A percentile compares a stretch with the other conserved stretches of the same genome.
These are phyloP conservation scores for Cucumis melo DNA, from an alignment of 306 rosid genomes.

Conservation along the genomic window DNA sequence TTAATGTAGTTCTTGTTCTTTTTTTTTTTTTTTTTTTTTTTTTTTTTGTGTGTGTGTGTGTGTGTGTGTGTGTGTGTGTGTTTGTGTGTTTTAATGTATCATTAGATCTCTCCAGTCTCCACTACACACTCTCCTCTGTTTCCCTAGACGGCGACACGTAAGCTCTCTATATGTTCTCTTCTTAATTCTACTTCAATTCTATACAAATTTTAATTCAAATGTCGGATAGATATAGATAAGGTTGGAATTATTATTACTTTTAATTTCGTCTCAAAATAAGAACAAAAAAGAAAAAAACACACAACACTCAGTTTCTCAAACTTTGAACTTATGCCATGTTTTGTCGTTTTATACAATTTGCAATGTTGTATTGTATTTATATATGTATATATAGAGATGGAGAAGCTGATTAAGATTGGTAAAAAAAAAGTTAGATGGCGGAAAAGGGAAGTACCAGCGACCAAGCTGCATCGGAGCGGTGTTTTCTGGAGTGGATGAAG, in stretches of 20 bases:
- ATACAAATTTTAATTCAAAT: neutral
- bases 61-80: too few relatives aligned
- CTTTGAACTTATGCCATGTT: neutral
- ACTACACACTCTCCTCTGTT: too few relatives aligned
- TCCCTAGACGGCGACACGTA: too few relatives aligned
- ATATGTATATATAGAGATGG: neutral
- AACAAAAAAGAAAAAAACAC: too few relatives aligned
- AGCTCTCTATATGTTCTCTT: too few relatives aligned
- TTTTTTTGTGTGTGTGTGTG: too few relatives aligned
- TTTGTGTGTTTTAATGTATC: too few relatives aligned
- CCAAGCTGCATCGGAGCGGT: neutral
- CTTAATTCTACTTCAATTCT: neutral
- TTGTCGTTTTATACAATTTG: neutral
- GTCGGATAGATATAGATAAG: neutral
- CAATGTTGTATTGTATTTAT: too few relatives aligned
- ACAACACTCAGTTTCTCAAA: neutral
- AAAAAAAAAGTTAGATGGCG: neutral
- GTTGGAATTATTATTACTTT: neutral
- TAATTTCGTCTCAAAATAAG: too few relatives aligned
- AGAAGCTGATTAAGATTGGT: neutral
- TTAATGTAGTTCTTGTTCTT: too few relatives aligned
- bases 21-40: too few relatives aligned
- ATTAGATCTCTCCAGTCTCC: too few relatives aligned
- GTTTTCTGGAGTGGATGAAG: neutral
- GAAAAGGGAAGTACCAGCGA: neutral